A percentile compares a stretch with the other conserved stretches of the same genome.
phyloP scores from a whole-genome alignment of 169 alveolate genomes.

The Plasmodium cynomolgi region DNA sequence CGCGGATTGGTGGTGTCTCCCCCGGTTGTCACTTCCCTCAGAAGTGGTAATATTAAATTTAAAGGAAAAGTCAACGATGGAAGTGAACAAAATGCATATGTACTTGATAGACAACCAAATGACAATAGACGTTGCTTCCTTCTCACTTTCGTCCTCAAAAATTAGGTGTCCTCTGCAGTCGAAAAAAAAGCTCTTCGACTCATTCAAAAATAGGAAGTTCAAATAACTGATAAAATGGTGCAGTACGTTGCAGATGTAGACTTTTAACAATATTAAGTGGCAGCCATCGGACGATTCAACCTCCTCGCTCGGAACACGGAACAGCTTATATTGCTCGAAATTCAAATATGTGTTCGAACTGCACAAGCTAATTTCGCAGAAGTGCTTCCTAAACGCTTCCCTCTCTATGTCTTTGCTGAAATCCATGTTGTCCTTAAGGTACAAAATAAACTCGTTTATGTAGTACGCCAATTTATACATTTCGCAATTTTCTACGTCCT shows the following conservation, averaged over 20 bases:
- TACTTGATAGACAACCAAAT: constrained; percentile 74
- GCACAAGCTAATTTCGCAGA: constrained; percentile 46
- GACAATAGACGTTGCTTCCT: constrained; percentile 54
- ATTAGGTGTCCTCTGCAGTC: constrained; percentile 76
- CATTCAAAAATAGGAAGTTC: constrained; percentile 49
- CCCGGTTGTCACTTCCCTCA: not conserved
- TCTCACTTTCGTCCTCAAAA: constrained; percentile 58
- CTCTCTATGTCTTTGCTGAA: constrained; percentile 5
- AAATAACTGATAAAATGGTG: constrained; percentile 54
- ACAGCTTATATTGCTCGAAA: constrained; percentile 2
- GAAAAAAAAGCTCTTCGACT: constrained; percentile 50
- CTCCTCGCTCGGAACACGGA: not conserved
- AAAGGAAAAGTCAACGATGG: constrained; percentile 64
- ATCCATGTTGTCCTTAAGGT: constrained; percentile 52
- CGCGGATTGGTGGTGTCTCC: not conserved
- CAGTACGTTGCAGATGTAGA: constrained; percentile 55
- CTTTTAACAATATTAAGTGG: constrained; percentile 53
- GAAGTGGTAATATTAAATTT: constrained; percentile 15
- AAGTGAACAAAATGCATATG: constrained; percentile 53
- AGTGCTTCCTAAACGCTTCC: not conserved
- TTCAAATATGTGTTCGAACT: constrained; percentile 29
- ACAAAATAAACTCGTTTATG: constrained; percentile 65
- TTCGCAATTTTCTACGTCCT: constrained; percentile 60
- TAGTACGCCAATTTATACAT: constrained; percentile 73
- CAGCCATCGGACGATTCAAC: not conserved